A percentile compares a stretch with the other conserved stretches of the same genome.
phyloP scores from a whole-genome alignment of 257 asterid species.

The Cinchona pubescens region DNA sequence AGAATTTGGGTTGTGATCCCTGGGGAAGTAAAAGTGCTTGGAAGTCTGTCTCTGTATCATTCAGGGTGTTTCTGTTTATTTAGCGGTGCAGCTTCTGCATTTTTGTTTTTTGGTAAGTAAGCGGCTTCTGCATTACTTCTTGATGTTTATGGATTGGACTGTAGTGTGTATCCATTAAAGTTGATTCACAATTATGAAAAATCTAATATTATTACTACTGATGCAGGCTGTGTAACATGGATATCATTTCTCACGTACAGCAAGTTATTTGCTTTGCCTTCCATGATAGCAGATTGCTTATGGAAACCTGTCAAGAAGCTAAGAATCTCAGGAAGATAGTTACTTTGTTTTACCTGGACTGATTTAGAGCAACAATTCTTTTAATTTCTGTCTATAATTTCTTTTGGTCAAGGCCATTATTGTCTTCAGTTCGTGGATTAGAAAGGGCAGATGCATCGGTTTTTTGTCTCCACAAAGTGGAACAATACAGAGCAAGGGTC shows the following conservation, averaged over 20 bases:
- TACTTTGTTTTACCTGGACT: constrained; percentile 89
- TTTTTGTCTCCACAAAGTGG: background rate
- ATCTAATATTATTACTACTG: constrained; percentile 2
- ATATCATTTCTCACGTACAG: constrained; percentile 92
- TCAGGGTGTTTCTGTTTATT: background rate
- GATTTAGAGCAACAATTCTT: constrained; percentile 15
- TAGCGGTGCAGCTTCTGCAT: background rate
- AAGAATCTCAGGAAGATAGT: constrained; percentile 89
- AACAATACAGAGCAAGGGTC: background rate
- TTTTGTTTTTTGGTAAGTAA: too few species aligned
- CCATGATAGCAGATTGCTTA: constrained; percentile 88
- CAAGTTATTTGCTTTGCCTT: constrained; percentile 97
- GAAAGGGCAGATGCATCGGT: background rate
- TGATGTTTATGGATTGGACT: background rate
- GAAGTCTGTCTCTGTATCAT: too few species aligned
- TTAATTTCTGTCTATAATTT: constrained; percentile 22
- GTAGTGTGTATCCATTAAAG: background rate
- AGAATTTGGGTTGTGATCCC: background rate
- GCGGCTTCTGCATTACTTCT: background rate
- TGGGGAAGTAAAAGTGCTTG: background rate
- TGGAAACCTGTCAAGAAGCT: constrained; percentile 98
- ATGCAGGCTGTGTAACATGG: constrained; percentile 96
- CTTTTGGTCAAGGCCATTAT: constrained; percentile 9
- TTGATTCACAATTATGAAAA: background rate
- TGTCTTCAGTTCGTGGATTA: constrained; percentile 15